A percentile compares a stretch with the other conserved stretches of the same genome.
Conservation (phyloP, 257 asterid genomes). For the Salvia miltiorrhiza region DNA sequence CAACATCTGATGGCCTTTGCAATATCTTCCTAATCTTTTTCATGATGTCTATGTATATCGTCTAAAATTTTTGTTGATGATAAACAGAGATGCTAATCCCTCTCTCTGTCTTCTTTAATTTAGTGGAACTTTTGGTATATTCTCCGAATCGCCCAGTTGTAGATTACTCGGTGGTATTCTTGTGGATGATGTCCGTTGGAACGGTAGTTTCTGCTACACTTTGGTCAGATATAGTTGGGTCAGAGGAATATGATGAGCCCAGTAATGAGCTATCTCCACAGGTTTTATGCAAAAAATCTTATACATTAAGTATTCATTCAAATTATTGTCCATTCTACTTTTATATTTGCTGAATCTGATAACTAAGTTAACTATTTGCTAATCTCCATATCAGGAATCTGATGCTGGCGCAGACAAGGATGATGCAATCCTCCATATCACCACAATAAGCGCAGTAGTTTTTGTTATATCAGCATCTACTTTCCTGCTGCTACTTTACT, state of each 20-base stretch:
- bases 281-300: conserved; percentile 29
- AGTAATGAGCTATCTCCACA: conserved; percentile 53
- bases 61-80: conserved; percentile 7
- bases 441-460: conserved; percentile 57
- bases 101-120: conserved; percentile 23
- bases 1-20: conserved; percentile 13
- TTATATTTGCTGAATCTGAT: conserved; percentile 6
- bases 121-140: conserved; percentile 82
- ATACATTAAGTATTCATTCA: conserved; percentile 17
- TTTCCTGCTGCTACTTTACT: conserved; percentile 86
- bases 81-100: conserved; percentile 23
- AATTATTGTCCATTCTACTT: background rate
- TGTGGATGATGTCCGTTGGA: conserved; percentile 96
- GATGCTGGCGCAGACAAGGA: conserved; percentile 44
- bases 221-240: conserved; percentile 64
- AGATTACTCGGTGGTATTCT: conserved; percentile 67
- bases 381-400: conserved; percentile 44
- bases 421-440: conserved; percentile 63
- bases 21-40: background rate
- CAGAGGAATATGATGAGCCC: conserved; percentile 51
- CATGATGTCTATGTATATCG: conserved; percentile 13
- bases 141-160: conserved; percentile 75
- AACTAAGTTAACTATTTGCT: background rate
- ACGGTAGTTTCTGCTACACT: conserved; percentile 66
- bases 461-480: conserved; percentile 90